Conservation (phyloP, 2,329 filamentous ascomycete genomes). For the Cladosporium sp. region DNA sequence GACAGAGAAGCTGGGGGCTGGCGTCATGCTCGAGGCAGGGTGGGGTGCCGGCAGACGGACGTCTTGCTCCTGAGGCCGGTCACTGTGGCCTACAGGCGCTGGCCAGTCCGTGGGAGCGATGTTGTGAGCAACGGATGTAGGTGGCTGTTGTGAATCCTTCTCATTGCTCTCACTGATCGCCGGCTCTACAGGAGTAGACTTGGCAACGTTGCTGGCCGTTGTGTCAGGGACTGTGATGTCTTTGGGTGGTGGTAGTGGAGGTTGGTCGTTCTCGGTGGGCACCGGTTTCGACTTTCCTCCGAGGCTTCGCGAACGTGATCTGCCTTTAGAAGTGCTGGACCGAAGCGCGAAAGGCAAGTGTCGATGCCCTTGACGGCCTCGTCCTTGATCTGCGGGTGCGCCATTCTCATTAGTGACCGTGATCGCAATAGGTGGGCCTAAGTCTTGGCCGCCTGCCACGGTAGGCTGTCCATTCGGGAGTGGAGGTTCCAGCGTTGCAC, state of each 20-base stretch:
- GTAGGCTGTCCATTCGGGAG: background rate
- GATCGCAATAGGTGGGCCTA: conserved; percentile 59
- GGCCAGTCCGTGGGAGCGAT: conserved; percentile 31
- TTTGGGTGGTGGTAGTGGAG: conserved; percentile 12
- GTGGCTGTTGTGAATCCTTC: conserved; percentile 30
- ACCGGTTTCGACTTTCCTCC: conserved; percentile 4
- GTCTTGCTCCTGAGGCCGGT: conserved; percentile 42
- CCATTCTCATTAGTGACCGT: conserved; percentile 67
- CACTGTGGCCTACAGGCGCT: conserved; percentile 35
- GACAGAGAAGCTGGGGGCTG: conserved; percentile 47
- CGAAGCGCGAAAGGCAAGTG: conserved; percentile 27
- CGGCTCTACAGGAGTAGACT: background rate
- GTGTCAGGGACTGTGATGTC: background rate
- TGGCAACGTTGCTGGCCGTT: conserved; percentile 9
- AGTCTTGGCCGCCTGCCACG: conserved; percentile 16
- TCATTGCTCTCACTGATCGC: conserved; percentile 19
- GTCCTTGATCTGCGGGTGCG: conserved; percentile 30
- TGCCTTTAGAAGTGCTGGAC: background rate
- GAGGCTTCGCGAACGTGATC: conserved; percentile 9
- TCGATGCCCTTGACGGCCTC: conserved; percentile 32
- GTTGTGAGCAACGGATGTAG: conserved; percentile 39
- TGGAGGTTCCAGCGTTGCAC: background rate
- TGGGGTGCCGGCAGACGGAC: conserved; percentile 39
- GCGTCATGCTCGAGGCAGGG: conserved; percentile 31
- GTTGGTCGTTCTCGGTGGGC: conserved; percentile 6